These are phyloP conservation scores for Mycotypha africana DNA, from an alignment of 371 early-diverging fungal species.

Conservation along the genomic window DNA sequence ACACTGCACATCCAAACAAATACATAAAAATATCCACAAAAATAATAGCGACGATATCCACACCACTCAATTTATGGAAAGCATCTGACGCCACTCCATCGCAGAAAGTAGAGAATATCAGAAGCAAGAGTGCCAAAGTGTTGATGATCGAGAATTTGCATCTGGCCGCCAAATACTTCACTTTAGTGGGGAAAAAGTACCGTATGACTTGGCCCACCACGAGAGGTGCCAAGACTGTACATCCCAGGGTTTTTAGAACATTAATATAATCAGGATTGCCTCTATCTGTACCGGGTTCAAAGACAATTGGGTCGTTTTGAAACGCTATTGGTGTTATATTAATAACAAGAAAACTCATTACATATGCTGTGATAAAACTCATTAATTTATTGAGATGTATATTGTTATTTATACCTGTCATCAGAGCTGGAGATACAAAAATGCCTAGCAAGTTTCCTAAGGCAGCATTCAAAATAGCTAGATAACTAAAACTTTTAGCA, in stretches of 20 bases:
- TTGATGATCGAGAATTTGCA: slow-evolving; percentile 56
- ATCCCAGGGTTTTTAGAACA: slow-evolving; percentile 51
- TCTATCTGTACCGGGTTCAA: slow-evolving; percentile 38
- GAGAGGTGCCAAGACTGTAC: slow-evolving; percentile 61
- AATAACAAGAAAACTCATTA: too few species aligned
- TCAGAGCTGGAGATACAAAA: slow-evolving; percentile 63
- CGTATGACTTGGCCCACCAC: slow-evolving; percentile 64
- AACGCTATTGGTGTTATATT: too few species aligned
- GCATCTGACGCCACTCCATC: slow-evolving; percentile 64
- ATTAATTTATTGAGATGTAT: background rate
- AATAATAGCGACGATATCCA: slow-evolving; percentile 56
- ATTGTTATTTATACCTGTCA: slow-evolving; percentile 30
- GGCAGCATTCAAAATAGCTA: slow-evolving; percentile 65
- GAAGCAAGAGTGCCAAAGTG: slow-evolving; percentile 50
- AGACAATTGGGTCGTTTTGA: slow-evolving; percentile 26
- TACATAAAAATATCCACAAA: slow-evolving; percentile 50
- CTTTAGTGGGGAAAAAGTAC: slow-evolving; percentile 42
- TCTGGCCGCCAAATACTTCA: slow-evolving; percentile 43
- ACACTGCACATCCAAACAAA: slow-evolving; percentile 33
- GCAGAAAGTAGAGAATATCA: slow-evolving; percentile 74
- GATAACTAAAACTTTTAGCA: background rate
- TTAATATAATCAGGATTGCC: slow-evolving; percentile 44
- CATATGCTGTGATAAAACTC: too few species aligned
- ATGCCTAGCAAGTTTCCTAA: slow-evolving; percentile 66
- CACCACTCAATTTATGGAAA: slow-evolving; percentile 38